phyloP scores from a whole-genome alignment of 306 rosid genomes.

The Dicorynia guianensis region DNA sequence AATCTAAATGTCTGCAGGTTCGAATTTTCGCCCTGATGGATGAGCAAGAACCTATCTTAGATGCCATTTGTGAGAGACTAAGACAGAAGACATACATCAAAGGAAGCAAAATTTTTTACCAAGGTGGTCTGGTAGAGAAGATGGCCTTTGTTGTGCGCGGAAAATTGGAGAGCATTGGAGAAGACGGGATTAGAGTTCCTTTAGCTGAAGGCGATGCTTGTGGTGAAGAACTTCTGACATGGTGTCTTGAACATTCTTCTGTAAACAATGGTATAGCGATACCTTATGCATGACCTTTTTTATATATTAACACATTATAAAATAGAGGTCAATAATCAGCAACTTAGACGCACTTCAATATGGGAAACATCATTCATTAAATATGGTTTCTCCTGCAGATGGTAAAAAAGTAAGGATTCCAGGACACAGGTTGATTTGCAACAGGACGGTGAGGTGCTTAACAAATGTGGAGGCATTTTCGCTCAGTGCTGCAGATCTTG shows the following conservation, averaged over 20 bases:
- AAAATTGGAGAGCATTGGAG: conserved; percentile 73
- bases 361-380: too few species aligned
- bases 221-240: conserved; percentile 89
- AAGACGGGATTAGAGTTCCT: conserved; percentile 61
- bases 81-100: conserved; percentile 77
- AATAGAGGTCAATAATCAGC: background rate
- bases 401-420: conserved; percentile 62
- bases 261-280: conserved; percentile 64
- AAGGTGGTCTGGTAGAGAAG: conserved; percentile 76
- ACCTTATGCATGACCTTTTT: background rate
- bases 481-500: conserved; percentile 78
- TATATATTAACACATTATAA: background rate
- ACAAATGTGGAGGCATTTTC: conserved; percentile 87
- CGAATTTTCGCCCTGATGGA: conserved; percentile 81
- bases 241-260: conserved; percentile 88
- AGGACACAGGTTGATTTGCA: conserved; percentile 71
- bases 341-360: background rate
- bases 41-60: conserved; percentile 75
- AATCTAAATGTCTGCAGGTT: conserved; percentile 53
- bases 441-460: conserved; percentile 69
- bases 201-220: conserved; percentile 84
- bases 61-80: conserved; percentile 78
- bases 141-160: conserved; percentile 91
- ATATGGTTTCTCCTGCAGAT: conserved; percentile 66
- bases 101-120: conserved; percentile 69